Conservation (phyloP, 768 basidiomycete genomes). For the Podaxis sp. region DNA sequence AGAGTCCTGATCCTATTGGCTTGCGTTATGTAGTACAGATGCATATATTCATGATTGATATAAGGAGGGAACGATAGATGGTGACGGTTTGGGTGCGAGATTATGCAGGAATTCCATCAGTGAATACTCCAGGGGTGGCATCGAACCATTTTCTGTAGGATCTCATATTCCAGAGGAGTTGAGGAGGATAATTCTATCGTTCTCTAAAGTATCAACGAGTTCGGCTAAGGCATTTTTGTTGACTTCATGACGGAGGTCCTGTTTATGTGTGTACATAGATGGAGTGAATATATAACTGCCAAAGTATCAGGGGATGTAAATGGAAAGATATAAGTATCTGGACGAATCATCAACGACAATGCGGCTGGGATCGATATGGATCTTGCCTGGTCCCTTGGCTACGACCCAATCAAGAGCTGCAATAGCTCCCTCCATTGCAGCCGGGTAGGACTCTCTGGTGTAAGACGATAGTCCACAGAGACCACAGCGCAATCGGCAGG, state of each 20-base stretch:
- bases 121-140: neutral
- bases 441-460: constrained; percentile 72
- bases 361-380: constrained; percentile 48
- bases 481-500: constrained; percentile 63
- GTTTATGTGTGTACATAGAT: constrained; percentile 2
- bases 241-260: neutral
- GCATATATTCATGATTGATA: too few relatives aligned
- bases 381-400: constrained; percentile 41
- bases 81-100: neutral
- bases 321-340: constrained; percentile 45
- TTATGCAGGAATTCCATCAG: neutral
- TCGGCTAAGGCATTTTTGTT: neutral
- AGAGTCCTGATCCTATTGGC: too few relatives aligned
- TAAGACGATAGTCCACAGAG: constrained; percentile 71
- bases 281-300: neutral
- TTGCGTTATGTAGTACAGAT: too few relatives aligned
- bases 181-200: constrained; percentile 1
- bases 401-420: constrained; percentile 65
- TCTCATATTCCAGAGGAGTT: constrained; percentile 3
- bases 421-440: constrained; percentile 70
- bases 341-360: constrained; percentile 76
- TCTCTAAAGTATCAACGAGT: neutral
- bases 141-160: constrained; percentile 7
- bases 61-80: too few relatives aligned
- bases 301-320: neutral